phyloP scores from a whole-genome alignment of 208 protist genomes.

The Wallacemonas sp. region DNA sequence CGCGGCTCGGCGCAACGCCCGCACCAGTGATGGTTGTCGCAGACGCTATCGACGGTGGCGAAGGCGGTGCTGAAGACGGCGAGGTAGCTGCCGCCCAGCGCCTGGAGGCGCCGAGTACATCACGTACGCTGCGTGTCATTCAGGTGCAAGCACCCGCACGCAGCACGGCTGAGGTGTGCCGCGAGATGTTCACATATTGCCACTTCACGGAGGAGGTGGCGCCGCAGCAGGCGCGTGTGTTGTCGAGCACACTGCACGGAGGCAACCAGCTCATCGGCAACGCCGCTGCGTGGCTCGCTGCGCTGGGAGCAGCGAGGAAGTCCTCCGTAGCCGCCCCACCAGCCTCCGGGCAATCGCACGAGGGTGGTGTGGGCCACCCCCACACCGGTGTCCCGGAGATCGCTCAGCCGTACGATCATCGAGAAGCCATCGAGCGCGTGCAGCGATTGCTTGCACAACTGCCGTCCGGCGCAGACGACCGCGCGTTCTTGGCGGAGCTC shows the following conservation, averaged over 20 bases:
- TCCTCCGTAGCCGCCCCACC: background rate
- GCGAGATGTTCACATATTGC: conserved; percentile 5
- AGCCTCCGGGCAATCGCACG: background rate
- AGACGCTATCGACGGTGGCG: conserved; percentile 9
- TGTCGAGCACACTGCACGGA: background rate
- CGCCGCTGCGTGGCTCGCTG: background rate
- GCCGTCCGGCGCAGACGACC: background rate
- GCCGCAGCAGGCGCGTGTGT: background rate
- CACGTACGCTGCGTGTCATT: conserved; percentile 41
- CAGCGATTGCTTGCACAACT: conserved; percentile 6
- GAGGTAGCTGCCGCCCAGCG: conserved; percentile 13
- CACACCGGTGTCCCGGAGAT: too few relatives aligned
- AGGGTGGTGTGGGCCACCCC: too few relatives aligned
- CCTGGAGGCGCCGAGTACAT: conserved; percentile 18
- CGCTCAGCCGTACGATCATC: background rate
- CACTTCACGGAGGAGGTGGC: background rate
- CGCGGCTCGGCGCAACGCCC: conserved; percentile 28
- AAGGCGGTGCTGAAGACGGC: conserved; percentile 6
- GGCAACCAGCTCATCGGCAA: background rate
- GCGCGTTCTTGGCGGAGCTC: background rate
- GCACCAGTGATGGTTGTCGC: conserved; percentile 20
- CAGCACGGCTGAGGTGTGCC: conserved; percentile 5
- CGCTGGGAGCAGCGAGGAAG: background rate
- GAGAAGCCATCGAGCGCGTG: background rate
- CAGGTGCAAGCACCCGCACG: conserved; percentile 32